Evolutionary conservation across 2,329 filamentous ascomycete species (phyloP).

Genomic region (Karstenula rhodostoma): DNA sequence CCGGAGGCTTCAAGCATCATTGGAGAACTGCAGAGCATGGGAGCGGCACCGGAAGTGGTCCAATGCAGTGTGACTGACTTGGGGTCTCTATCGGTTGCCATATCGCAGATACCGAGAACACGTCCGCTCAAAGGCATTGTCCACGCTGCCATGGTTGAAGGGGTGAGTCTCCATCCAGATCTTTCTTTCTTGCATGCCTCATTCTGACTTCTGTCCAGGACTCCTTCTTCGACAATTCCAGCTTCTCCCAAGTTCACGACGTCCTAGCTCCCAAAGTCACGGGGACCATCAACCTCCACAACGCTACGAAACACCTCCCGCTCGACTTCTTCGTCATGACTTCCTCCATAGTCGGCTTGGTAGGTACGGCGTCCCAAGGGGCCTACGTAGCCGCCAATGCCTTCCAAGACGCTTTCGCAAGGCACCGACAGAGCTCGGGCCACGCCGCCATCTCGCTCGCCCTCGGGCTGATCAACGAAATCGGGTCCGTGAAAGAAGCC

Average conservation of each 20-base stretch:
- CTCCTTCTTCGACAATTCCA: constrained; percentile 13
- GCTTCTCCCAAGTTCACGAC: no score
- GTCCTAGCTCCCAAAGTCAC: constrained; percentile 48
- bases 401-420: constrained; percentile 34
- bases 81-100: no score
- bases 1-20: background rate
- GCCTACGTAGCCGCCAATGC: constrained; percentile 37
- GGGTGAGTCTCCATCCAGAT: no score
- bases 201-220: constrained; percentile 17
- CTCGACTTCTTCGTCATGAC: constrained; percentile 40
- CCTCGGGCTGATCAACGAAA: constrained; percentile 25
- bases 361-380: constrained; percentile 31
- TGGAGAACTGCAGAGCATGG: no score
- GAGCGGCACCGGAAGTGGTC: no score
- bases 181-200: no score
- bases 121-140: constrained; percentile 34
- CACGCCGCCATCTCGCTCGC: constrained; percentile 28
- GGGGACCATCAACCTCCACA: constrained; percentile 43
- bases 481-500: constrained; percentile 28
- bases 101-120: no score
- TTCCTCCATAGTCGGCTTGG: constrained; percentile 30
- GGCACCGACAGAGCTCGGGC: constrained; percentile 26
- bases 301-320: constrained; percentile 14
- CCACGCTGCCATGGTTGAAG: constrained; percentile 34
- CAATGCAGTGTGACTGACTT: no score